Percentiles rank a stretch among this genome's conserved stretches.
phyloP scores from a whole-genome alignment of 2,329 filamentous ascomycete genomes.

The Diaporthe australafricana region DNA sequence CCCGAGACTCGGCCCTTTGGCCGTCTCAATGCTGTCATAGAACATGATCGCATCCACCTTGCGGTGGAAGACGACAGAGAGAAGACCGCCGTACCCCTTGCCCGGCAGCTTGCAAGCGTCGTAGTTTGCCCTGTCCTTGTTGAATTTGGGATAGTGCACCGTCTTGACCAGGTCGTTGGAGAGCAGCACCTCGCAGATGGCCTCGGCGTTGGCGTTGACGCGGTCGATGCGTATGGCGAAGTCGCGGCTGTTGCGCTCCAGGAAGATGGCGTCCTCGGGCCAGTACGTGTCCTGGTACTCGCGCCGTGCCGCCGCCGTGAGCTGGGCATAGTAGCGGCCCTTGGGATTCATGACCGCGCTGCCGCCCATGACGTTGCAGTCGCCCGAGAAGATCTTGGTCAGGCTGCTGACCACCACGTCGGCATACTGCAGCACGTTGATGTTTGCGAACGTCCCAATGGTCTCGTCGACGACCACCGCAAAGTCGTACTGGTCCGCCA shows the following conservation, averaged over 20 bases:
- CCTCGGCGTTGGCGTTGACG: slow-evolving; percentile 87
- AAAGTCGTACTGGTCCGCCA: slow-evolving; percentile 89
- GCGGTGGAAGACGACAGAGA: slow-evolving; percentile 84
- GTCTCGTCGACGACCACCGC: slow-evolving; percentile 95
- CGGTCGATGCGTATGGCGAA: slow-evolving; percentile 85
- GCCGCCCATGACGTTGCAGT: slow-evolving; percentile 98
- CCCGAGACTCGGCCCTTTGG: slow-evolving; percentile 93
- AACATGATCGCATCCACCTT: slow-evolving; percentile 80
- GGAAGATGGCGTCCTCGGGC: slow-evolving; percentile 92
- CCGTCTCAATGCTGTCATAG: slow-evolving; percentile 86
- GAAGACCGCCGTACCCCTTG: slow-evolving; percentile 89
- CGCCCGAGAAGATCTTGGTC: slow-evolving; percentile 97
- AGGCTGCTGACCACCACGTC: slow-evolving; percentile 95
- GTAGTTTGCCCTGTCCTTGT: slow-evolving; percentile 76
- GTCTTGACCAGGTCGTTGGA: slow-evolving; percentile 74
- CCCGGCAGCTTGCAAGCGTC: slow-evolving; percentile 79
- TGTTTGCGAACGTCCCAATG: slow-evolving; percentile 95
- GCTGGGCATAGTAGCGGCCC: slow-evolving; percentile 73
- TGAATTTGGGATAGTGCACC: slow-evolving; percentile 89
- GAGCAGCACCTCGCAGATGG: slow-evolving; percentile 79
- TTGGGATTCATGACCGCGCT: slow-evolving; percentile 74
- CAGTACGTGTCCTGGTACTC: slow-evolving; percentile 93
- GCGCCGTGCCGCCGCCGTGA: slow-evolving; percentile 74
- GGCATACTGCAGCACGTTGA: slow-evolving; percentile 89
- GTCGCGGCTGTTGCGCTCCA: slow-evolving; percentile 96